Percentiles rank a stretch among this genome's conserved stretches.
phyloP scores from a whole-genome alignment of 495 filamentous ascomycete genomes.

The Penicillium angulare region DNA sequence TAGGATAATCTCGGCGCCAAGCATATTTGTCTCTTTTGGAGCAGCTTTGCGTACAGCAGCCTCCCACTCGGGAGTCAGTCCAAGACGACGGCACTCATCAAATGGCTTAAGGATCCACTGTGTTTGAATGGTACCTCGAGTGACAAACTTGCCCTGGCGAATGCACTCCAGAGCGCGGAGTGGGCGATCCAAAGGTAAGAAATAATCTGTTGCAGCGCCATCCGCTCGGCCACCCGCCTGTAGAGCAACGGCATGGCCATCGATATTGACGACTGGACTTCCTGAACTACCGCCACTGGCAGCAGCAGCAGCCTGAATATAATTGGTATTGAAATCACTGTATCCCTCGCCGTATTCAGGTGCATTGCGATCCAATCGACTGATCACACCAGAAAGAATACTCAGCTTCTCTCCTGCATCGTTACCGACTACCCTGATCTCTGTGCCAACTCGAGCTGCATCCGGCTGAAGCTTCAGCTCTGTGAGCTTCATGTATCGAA shows the following conservation, averaged over 20 bases:
- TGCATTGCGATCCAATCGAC: constrained; percentile 90
- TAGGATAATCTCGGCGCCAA: constrained; percentile 92
- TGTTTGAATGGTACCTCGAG: constrained; percentile 92
- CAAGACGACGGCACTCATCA: constrained; percentile 91
- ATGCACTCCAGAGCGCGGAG: constrained; percentile 84
- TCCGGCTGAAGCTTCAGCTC: constrained; percentile 84
- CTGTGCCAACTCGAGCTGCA: constrained; percentile 80
- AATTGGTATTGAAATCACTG: constrained; percentile 99
- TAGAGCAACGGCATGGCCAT: constrained; percentile 87
- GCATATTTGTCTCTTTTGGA: constrained; percentile 92
- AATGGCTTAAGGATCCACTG: constrained; percentile 98
- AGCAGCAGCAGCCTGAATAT: constrained; percentile 96
- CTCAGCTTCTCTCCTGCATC: constrained; percentile 98
- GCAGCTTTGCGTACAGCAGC: constrained; percentile 74
- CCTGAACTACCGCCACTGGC: constrained; percentile 96
- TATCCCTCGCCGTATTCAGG: constrained; percentile 98
- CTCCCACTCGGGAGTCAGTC: constrained; percentile 83
- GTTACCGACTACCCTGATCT: constrained; percentile 97
- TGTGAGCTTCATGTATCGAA: constrained; percentile 91
- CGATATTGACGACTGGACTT: constrained; percentile 94
- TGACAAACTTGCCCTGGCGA: constrained; percentile 67
- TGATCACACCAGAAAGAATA: constrained; percentile 97
- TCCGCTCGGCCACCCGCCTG: constrained; percentile 94
- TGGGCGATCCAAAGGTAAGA: constrained; percentile 89
- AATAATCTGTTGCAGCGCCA: constrained; percentile 96